phyloP scores from a whole-genome alignment of 2,329 filamentous ascomycete genomes.

The Pseudophaeomoniella oleicola region DNA sequence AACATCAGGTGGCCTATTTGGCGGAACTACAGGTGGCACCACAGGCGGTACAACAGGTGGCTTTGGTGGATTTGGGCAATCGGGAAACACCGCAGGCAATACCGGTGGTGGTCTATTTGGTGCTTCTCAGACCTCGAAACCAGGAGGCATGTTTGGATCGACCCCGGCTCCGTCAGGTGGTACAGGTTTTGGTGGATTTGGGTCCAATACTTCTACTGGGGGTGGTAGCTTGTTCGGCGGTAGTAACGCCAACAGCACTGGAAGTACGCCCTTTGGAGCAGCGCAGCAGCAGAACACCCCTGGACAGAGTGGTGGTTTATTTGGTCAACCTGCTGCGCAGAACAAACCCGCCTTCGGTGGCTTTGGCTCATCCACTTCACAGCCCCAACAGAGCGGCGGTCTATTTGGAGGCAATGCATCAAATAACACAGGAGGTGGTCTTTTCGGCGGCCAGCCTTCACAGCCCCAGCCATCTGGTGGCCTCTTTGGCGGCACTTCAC shows the following conservation, averaged over 20 bases:
- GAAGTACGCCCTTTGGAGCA: constrained; percentile 29
- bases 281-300: constrained; percentile 14
- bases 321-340: not conserved
- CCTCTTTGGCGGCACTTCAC: constrained; percentile 10
- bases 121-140: constrained; percentile 24
- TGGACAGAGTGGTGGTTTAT: constrained; percentile 4
- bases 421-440: constrained; percentile 15
- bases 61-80: constrained; percentile 32
- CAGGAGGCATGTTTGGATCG: constrained; percentile 9
- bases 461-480: constrained; percentile 16
- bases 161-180: constrained; percentile 18
- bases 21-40: constrained; percentile 19
- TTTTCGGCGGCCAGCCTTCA: constrained; percentile 33
- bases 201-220: constrained; percentile 25
- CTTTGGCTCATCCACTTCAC: constrained; percentile 25
- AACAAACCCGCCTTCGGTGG: constrained; percentile 17
- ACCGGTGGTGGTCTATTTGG: constrained; percentile 30
- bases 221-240: constrained; percentile 28
- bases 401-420: constrained; percentile 31
- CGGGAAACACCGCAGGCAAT: constrained; percentile 21
- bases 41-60: constrained; percentile 20
- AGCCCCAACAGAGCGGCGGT: constrained; percentile 27
- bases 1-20: constrained; percentile 24
- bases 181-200: constrained; percentile 20
- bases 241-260: constrained; percentile 21